phyloP scores from a whole-genome alignment of 768 basidiomycete genomes.

The Gymnopilus junonius region DNA sequence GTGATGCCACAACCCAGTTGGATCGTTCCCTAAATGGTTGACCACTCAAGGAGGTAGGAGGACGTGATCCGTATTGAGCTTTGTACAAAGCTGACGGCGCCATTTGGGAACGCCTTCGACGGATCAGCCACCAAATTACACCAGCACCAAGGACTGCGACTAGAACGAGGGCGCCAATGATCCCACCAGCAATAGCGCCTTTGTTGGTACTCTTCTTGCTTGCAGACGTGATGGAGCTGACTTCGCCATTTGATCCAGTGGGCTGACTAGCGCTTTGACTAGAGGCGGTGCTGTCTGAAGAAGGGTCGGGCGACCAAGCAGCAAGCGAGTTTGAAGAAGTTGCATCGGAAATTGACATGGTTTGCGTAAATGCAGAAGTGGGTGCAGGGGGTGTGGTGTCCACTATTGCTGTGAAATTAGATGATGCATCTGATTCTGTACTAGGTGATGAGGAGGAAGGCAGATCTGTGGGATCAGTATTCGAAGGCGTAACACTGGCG shows the following conservation, averaged over 20 bases:
- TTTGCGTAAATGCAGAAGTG: not conserved
- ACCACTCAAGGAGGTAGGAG: conserved; percentile 16
- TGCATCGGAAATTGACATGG: not conserved
- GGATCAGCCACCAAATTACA: conserved; percentile 17
- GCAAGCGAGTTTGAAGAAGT: not conserved
- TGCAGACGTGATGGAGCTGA: not conserved
- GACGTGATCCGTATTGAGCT: conserved; percentile 16
- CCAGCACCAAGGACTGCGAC: conserved; percentile 32
- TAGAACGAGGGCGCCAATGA: conserved; percentile 44
- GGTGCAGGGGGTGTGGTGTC: not conserved
- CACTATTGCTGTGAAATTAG: not conserved
- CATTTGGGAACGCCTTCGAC: conserved; percentile 14
- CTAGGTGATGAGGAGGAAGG: not conserved
- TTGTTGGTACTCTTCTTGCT: conserved; percentile 25
- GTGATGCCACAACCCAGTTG: not conserved
- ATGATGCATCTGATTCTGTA: not conserved
- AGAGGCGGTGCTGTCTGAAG: not conserved
- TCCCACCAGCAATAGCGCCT: conserved; percentile 53
- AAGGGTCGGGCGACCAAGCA: conserved; percentile 3
- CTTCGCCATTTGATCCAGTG: not conserved
- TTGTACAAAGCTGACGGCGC: conserved; percentile 22
- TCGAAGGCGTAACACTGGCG: not conserved
- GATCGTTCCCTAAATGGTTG: conserved; percentile 14
- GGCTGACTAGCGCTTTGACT: not conserved
- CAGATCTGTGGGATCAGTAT: not conserved